Base-by-base conservation (phyloP, 305 asterid genomes). In the Fraxinus ornus region DNA sequence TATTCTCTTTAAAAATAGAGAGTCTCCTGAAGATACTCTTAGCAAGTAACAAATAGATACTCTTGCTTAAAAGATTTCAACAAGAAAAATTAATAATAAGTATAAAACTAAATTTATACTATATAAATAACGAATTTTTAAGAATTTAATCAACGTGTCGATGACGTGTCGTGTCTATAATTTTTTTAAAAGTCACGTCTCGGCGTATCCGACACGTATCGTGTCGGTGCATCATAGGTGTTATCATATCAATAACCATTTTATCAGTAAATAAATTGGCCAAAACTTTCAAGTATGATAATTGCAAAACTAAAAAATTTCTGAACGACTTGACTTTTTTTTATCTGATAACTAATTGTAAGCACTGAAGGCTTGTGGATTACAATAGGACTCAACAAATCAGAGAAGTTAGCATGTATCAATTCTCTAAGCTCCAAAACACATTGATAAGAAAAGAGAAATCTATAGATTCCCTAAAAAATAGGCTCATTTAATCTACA, bases 281-380 rank as follows among this genome's bases (percentile, higher is more conserved):
- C 68, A 47, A 77, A 12, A 49, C 28, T 15, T 26, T 26, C 80
- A 28, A 47, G 47, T 28, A 28, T 28, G 24, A 60, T 6, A 30
- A 44, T 80, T 21, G 21, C 52, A 75, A 83, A 79, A 52, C 74
- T 57, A 1, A 24, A 78, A 17, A 76, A 55, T 22, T 22, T 52
- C 68, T 57, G 6, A 64, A 62, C 9, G 17, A 64, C 64, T 7
- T 8, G 28, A 57, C 68, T 5, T n/a, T 64, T 66, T 26, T 68
- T 68, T 9, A 13, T 12, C 39, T 0, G 10, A 68, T 26, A 68
- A 62, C 71, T 21, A 62, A 62, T 22, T 22, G 71, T 6, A 21
- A 62, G 32, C 30, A 8, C 32, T 19, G 32, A 62, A 62, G 66
- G 66, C 66, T n/a, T 55, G 24, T n/a, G 26, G 10, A 55, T 55